These are phyloP conservation scores for Gentiana dahurica DNA, from an alignment of 257 asterid genomes.

Conservation along the genomic window DNA sequence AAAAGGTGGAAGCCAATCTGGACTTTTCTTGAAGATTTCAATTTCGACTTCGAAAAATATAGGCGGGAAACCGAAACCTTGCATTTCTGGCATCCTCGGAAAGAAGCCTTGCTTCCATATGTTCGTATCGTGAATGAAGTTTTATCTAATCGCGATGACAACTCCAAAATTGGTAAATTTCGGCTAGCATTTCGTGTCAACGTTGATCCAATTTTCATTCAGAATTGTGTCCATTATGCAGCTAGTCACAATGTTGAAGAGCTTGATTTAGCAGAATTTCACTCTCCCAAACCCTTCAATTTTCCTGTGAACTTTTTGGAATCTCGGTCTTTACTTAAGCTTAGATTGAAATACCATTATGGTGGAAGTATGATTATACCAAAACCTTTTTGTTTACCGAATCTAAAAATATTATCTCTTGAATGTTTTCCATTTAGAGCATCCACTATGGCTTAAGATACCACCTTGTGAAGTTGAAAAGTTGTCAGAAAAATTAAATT, in stretches of 20 bases:
- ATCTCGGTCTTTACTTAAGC: constrained; percentile 6
- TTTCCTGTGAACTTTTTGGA: constrained; percentile 8
- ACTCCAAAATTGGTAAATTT: constrained; percentile 3
- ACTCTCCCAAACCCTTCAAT: constrained; percentile 1
- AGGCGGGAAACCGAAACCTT: no score
- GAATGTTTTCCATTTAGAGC: no score
- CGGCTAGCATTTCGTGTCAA: neutral
- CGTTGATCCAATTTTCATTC: constrained; percentile 2
- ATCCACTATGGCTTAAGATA: no score
- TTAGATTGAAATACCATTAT: constrained; percentile 4
- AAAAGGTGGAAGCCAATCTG: constrained; percentile 15
- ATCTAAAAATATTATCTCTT: no score
- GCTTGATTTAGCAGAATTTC: constrained; percentile 7
- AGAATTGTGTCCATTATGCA: constrained; percentile 15
- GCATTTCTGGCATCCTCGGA: no score
- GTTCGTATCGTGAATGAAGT: constrained; percentile 1
- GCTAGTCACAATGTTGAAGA: constrained; percentile 12
- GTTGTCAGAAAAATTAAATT: no score
- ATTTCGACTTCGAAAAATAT: constrained; percentile 2
- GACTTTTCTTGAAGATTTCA: constrained; percentile 10
- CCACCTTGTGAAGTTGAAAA: no score
- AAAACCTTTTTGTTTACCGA: no score
- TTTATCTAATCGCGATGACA: constrained; percentile 13
- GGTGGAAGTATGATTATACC: no score
- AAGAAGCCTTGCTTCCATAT: constrained; percentile 8